A percentile compares a stretch with the other conserved stretches of the same genome.
These are phyloP conservation scores for Hypoxylon sp. DNA, from an alignment of 2,329 filamentous ascomycete genomes.

Conservation along the genomic window DNA sequence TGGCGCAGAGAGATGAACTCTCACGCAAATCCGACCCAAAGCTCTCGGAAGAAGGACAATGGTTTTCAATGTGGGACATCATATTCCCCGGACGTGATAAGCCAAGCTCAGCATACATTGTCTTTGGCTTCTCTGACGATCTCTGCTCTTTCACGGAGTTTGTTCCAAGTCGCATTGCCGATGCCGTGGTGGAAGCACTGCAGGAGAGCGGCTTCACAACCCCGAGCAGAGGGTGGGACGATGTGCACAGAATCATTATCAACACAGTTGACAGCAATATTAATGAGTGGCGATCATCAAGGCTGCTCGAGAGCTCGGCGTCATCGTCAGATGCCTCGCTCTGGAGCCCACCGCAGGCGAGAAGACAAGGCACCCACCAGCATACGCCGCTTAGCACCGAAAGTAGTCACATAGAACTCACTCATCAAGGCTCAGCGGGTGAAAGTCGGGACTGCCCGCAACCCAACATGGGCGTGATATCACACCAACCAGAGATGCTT, in stretches of 20 bases:
- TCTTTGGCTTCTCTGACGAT: slow-evolving; percentile 4
- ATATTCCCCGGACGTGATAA: slow-evolving; percentile 25
- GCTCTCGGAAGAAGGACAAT: slow-evolving; percentile 25
- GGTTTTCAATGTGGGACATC: slow-evolving; percentile 36
- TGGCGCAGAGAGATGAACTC: slow-evolving; percentile 3
- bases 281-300: slow-evolving; percentile 1
- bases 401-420: not conserved
- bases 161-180: not conserved
- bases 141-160: slow-evolving; percentile 2
- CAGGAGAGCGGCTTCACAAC: not conserved
- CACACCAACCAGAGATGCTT: not conserved
- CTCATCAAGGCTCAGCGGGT: not conserved
- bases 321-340: not conserved
- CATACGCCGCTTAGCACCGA: not conserved
- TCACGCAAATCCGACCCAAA: slow-evolving; percentile 1
- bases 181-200: not conserved
- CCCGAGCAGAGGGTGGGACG: not conserved
- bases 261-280: not conserved
- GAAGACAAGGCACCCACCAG: not conserved
- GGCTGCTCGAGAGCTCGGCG: not conserved
- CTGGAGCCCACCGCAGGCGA: not conserved
- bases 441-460: not conserved
- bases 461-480: not conserved
- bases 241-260: not conserved
- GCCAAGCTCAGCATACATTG: slow-evolving; percentile 1